Evolutionary conservation across 257 asterid genomes (phyloP), one percentile per base, ranked within the genome.

Genomic region (Thymus quinquecostatus): DNA sequence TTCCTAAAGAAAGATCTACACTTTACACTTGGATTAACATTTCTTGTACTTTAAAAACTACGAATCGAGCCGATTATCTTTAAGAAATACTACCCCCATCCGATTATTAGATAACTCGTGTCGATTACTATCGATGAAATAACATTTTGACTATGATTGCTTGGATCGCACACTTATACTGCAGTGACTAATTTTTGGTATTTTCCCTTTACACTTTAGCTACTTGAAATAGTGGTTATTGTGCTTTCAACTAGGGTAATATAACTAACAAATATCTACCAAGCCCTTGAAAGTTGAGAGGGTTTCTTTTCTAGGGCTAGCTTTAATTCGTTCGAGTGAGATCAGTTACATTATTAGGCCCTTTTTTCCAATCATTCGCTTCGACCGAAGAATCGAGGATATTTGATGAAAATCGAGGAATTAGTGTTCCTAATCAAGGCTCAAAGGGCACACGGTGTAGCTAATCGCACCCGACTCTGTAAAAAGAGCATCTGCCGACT

Each of bases 111-210:
- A 21, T 21, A 21, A 21, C 21, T 21, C 21, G 21, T 21, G 21
- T 21, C 21, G 21, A 21, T 21, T 21, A 21, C 21, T 21, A 21
- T 21, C 21, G 21, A 21, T 21, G 21, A 21, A 21, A 21, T 21
- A 21, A 21, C 21, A 21, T 21, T 21, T 21, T 21, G 21, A 3
- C 6, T 10, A 29, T 57, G 29, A 33, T 64, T 66, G 64, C 67
- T 50, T 8, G 41, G 48, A 44, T 64, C 49, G 32, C 28, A 60
- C 4, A 3, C 45, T 30, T 41, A 65, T 38, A 40, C 11, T 30
- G 41, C 6, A 34, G 57, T 28, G 10, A 30, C 50, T 55, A 64
- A 38, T 13, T 71, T 71, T 72, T 60, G 36, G n/a, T 69, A 7
- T 4, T 7, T 5, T 38, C 6, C 6, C 6, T 4, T 4, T 38